Evolutionary conservation across 1,284 basidiomycete species (phyloP), one percentile per base, ranked within the genome.

Genomic region (Trichosporon sp.): DNA sequence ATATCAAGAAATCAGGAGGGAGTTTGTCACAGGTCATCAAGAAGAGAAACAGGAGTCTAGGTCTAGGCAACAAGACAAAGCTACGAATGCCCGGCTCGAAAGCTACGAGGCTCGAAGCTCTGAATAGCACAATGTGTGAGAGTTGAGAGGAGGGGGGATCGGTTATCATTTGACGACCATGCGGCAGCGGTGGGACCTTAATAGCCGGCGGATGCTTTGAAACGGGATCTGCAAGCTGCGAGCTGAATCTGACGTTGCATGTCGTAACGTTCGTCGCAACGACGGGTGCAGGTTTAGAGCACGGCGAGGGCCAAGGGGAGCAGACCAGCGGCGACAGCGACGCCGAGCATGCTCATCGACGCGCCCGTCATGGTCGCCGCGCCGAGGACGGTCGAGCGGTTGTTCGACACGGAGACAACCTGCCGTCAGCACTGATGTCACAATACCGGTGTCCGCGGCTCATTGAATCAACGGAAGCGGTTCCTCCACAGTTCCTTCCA

Each of bases 371-470:
- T 46, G 21, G 43, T n/a, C 51, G 46, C 65, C 26, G 54, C 51
- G 16, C 40, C 38, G 16, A 68, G 65, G 40, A 65, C 56, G 19
- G 73, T 74, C 26, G 70, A 64, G 48, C 66, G 56, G 71, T 72
- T 74, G 12, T 69, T 69, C 38, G 71, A 69, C 11, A 63, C 59
- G 7, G 32, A 54, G 12, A 73, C 61, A 6, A 64, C 21, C 69
- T 70, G 65, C n/a, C 11, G 31, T 69, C 64, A 65, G 63, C 63
- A n/a, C 26, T 31, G 56, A n/a, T 10, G 7, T 35, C 59, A 35
- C 32, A n/a, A 5, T 6, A 37, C 31, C 4, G 4, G 16, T 21
- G 6, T 4, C n/a, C 51, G 14, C 16, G 14, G n/a, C 21, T 54
- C 2, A 5, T 8, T 3, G 7, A 11, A 16, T 14, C n/a, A 12